A percentile compares a stretch with the other conserved stretches of the same genome.
These are phyloP conservation scores for Abrus pulchellus DNA, from an alignment of 306 rosid species.

Conservation along the genomic window DNA sequence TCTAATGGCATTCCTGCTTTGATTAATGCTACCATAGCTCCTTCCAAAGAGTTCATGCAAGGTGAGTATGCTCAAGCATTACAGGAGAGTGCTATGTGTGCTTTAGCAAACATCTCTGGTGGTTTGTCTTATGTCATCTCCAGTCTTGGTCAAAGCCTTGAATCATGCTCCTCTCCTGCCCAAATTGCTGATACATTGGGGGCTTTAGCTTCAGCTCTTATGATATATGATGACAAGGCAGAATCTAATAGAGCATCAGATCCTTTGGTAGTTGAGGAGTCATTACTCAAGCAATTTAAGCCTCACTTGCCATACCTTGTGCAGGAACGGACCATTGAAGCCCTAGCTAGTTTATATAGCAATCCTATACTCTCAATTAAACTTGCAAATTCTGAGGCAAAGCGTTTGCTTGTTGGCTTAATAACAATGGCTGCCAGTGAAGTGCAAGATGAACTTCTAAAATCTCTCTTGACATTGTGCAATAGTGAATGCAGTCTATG, in stretches of 20 bases:
- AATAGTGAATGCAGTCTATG: conserved; percentile 87
- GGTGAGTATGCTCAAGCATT: conserved; percentile 97
- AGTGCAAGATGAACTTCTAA: conserved; percentile 92
- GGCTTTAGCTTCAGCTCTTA: conserved; percentile 98
- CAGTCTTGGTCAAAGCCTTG: conserved; percentile 99
- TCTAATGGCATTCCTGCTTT: conserved; percentile 92
- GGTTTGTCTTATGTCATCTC: conserved; percentile 95
- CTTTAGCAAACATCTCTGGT: conserved; percentile 97
- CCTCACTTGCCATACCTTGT: conserved; percentile 74
- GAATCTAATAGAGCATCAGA: conserved; percentile 90
- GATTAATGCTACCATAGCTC: conserved; percentile 98
- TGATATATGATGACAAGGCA: conserved; percentile 91
- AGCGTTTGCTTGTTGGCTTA: conserved; percentile 92
- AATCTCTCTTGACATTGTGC: conserved; percentile 84
- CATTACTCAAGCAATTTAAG: conserved; percentile 82
- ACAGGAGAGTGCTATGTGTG: conserved; percentile 98
- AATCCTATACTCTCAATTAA: conserved; percentile 75
- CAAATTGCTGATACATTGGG: conserved; percentile 95
- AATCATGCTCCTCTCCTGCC: conserved; percentile 87
- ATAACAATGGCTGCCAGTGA: conserved; percentile 96
- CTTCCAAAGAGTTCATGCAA: conserved; percentile 99
- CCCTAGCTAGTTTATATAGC: conserved; percentile 97
- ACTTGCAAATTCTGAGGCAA: conserved; percentile 87
- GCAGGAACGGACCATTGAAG: conserved; percentile 96
- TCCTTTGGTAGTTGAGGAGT: conserved; percentile 81